These are phyloP conservation scores for Suillus occidentalis DNA, from an alignment of 768 basidiomycete genomes.

Conservation along the genomic window DNA sequence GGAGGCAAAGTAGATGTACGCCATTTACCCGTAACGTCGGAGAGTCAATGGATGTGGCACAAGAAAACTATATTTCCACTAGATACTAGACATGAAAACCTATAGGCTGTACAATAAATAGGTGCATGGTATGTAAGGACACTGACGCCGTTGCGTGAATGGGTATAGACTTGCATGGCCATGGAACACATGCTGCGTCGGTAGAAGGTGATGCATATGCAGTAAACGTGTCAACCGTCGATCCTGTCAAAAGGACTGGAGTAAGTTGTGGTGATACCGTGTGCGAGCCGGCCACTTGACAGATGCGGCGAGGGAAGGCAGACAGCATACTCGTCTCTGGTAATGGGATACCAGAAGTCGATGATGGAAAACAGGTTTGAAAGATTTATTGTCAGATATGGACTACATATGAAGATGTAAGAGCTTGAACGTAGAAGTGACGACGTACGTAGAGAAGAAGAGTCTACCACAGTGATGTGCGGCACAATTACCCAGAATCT, in stretches of 20 bases:
- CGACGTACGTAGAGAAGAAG: neutral
- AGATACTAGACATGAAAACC: conserved; percentile 32
- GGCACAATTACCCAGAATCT: neutral
- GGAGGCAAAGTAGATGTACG: conserved; percentile 17
- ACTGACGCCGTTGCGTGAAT: neutral
- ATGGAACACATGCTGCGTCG: neutral
- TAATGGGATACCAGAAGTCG: neutral
- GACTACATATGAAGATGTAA: neutral
- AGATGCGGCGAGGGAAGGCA: neutral
- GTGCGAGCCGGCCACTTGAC: too few relatives aligned
- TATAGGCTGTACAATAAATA: conserved; percentile 21
- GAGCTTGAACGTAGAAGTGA: neutral
- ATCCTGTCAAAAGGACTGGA: neutral
- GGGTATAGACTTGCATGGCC: neutral
- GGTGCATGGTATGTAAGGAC: conserved; percentile 9
- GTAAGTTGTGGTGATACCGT: neutral
- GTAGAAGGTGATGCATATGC: neutral
- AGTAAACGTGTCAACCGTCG: neutral
- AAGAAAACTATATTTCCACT: conserved; percentile 38
- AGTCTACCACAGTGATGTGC: neutral
- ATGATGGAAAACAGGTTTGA: neutral
- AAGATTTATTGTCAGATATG: neutral
- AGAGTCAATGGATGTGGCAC: conserved; percentile 54
- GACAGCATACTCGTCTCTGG: too few relatives aligned
- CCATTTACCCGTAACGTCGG: conserved; percentile 44